Base-by-base conservation (phyloP, 2,329 filamentous ascomycete genomes). In the Colletotrichum agaves region DNA sequence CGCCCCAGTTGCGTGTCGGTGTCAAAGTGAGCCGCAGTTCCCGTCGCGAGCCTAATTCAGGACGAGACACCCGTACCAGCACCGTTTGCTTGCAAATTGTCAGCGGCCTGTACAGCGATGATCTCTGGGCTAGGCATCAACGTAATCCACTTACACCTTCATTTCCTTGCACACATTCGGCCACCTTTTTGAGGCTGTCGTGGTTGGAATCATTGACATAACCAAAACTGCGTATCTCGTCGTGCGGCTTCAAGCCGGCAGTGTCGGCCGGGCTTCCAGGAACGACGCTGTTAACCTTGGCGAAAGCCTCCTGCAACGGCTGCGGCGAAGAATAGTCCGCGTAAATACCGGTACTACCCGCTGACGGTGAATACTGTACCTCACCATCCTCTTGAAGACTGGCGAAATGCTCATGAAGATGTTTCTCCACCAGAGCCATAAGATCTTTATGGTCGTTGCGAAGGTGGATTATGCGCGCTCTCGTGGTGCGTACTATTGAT, bases 391-490 rank as follows among this genome's bases (percentile, higher is more conserved):
- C 84, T 70, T 87, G 85, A 47, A 92, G 78, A 69, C 82, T 88
- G n/a, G 93, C 94, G 77, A 98, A 97, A 76, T 96, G 92, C 72
- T 92, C 90, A 76, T 98, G 93, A n/a, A 99, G 86, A 52, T 90
- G 90, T 74, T 90, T 90, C 78, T 98, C 96, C 72, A 98, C 91
- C 66, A 86, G 84, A 65, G 81, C 81, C 94, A 98, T 98, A 47
- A 98, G 81, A 43, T 90, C 89, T 77, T 97, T 98, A 82, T 97
- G 95, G 79, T 99, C 96, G 76, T 98, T 98, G 71, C 92, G 90
- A 43, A 98, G 85, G 72, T 90, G 86, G 72, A 98, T 96, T 72
- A 99, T 97, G 69, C 93, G 90, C 31, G 94, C 88, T 78, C 96
- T 87, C 41, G 94, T 97, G n/a, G 93, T 97, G 69, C 96, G 93